Evolutionary conservation across 2,329 filamentous ascomycete species (phyloP), one percentile per base, ranked within the genome.

Genomic region (Verticillium isaacii): DNA sequence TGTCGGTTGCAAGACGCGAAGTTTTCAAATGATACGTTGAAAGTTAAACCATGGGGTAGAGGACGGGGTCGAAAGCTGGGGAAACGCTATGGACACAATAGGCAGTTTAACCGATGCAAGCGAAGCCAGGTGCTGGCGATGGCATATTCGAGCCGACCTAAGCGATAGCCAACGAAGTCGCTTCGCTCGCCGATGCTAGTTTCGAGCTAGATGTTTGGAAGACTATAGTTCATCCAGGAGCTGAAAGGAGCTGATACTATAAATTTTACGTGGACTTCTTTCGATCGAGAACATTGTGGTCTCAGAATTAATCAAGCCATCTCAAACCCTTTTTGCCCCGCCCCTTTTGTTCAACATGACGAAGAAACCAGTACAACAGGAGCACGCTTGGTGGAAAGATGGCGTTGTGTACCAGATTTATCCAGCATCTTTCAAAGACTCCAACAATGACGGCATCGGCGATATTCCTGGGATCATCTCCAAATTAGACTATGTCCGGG

Each of bases 371-470:
- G 9, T 36, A 9, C 34, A 11, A 36, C 34, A 36, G 7, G 9
- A 50, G 41, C 41, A 9, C 9, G 17, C 41, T 14, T 85, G 82
- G 82, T 85, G 83, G 82, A 83, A 84, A 64, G 79, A 84, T 63
- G 77, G 74, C 23, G 73, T 78, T 3, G 77, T 83, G 50, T 85
- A 85, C 66, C 82, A 86, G 66, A 83, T 86, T 65, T 86, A 85
- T 66, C 81, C 82, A 2, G 78, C 83, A 32, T 81, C 78, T 17
- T 86, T 85, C 73, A 80, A 80, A 59, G 82, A 85, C 67, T 80
- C 78, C 65, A 83, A 84, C 59, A 79, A 78, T 57, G 82, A 84
- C 69, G 82, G 82, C 3, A 69, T 83, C 37, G 82, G 82, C 8
- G 82, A 85, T 63, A 74, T 85, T 5, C 76, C 75, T 1, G 82